A percentile compares a stretch with the other conserved stretches of the same genome.
These are phyloP conservation scores for Tarenaya hassleriana DNA, from an alignment of 345 rosid species.

Conservation along the genomic window DNA sequence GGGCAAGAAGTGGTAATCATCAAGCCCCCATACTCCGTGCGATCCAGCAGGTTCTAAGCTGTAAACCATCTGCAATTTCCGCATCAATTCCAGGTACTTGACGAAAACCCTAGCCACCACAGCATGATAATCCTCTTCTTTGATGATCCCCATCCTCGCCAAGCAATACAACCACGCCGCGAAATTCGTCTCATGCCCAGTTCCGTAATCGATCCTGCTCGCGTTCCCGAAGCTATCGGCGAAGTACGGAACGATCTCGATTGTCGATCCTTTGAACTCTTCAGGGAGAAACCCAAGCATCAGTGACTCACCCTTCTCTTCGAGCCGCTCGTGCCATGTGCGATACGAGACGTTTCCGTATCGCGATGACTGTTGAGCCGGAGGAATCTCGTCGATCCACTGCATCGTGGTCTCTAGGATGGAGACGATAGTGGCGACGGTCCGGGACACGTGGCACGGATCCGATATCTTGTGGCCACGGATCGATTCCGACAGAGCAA, in stretches of 20 bases:
- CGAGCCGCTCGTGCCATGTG: constrained; percentile 66
- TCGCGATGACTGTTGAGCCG: constrained; percentile 55
- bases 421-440: constrained; percentile 42
- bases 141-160: constrained; percentile 66
- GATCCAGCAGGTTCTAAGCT: constrained; percentile 91
- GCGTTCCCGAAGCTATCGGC: constrained; percentile 83
- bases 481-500: constrained; percentile 73
- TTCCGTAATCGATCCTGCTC: constrained; percentile 84
- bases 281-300: constrained; percentile 60
- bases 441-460: constrained; percentile 49
- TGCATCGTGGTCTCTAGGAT: constrained; percentile 43
- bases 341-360: constrained; percentile 81
- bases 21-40: constrained; percentile 98
- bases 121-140: constrained; percentile 82
- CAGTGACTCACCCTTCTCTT: constrained; percentile 41
- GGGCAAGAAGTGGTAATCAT: constrained; percentile 95
- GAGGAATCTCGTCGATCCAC: constrained; percentile 88
- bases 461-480: constrained; percentile 65
- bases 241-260: constrained; percentile 77
- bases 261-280: constrained; percentile 41
- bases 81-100: constrained; percentile 70
- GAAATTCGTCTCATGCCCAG: constrained; percentile 90
- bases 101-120: constrained; percentile 72
- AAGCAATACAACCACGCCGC: constrained; percentile 90
- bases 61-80: constrained; percentile 72